Conservation (phyloP, 495 filamentous ascomycete species). For the Annulohypoxylon bovei region DNA sequence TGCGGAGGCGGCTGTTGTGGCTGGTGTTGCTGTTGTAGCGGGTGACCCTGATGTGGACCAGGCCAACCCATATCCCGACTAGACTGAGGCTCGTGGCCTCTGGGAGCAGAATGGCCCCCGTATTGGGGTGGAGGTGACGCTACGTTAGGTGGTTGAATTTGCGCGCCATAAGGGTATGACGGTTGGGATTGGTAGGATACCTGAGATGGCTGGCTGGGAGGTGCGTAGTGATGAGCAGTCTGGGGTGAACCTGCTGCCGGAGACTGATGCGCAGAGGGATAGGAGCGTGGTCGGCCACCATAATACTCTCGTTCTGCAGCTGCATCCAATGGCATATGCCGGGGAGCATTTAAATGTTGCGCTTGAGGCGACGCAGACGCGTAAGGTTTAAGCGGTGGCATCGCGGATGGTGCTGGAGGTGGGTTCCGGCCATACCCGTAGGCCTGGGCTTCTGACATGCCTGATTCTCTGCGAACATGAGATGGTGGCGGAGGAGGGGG, state of each 20-base stretch:
- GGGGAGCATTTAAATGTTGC: constrained; percentile 49
- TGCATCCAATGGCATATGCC: constrained; percentile 49
- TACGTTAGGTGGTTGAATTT: constrained; percentile 44
- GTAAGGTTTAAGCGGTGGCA: constrained; percentile 61
- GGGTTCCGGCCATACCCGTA: constrained; percentile 53
- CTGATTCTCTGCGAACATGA: constrained; percentile 49
- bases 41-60: constrained; percentile 36
- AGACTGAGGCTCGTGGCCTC: constrained; percentile 45
- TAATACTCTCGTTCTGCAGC: constrained; percentile 56
- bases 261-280: constrained; percentile 46
- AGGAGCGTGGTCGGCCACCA: constrained; percentile 46
- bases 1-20: constrained; percentile 41
- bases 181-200: constrained; percentile 47
- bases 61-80: constrained; percentile 46
- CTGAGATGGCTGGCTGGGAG: constrained; percentile 44
- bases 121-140: constrained; percentile 53
- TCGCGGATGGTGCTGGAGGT: constrained; percentile 49
- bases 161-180: constrained; percentile 46
- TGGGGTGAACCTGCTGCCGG: constrained; percentile 53
- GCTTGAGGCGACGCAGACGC: constrained; percentile 55
- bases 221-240: constrained; percentile 51
- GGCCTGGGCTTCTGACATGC: constrained; percentile 40
- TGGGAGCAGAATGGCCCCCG: constrained; percentile 41
- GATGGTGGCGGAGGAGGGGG: constrained; percentile 47
- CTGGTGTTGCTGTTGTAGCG: constrained; percentile 47